phyloP scores from a whole-genome alignment of 768 basidiomycete genomes.

The Mycena polygramma region DNA sequence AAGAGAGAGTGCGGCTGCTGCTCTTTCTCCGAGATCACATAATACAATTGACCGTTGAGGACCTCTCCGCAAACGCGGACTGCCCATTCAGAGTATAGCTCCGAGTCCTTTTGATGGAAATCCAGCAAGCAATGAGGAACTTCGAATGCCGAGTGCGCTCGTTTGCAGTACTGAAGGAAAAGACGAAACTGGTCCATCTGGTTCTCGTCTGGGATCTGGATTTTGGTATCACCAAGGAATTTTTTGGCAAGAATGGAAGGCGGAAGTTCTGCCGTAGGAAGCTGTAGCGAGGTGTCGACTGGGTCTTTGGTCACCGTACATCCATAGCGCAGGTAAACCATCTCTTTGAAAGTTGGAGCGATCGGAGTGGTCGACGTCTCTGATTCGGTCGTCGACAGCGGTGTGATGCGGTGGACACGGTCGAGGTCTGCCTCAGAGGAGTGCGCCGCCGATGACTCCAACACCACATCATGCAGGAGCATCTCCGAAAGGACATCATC shows the following conservation, averaged over 20 bases:
- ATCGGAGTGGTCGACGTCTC: not conserved
- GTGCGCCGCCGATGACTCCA: not conserved
- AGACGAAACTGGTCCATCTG: not conserved
- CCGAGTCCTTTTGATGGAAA: not conserved
- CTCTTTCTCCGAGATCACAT: not conserved
- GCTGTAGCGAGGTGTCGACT: not conserved
- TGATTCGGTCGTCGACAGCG: not conserved
- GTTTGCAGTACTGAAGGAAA: not conserved
- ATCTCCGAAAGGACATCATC: too few species aligned
- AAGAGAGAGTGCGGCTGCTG: not conserved
- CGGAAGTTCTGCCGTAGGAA: not conserved
- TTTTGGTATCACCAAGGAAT: not conserved
- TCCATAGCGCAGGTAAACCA: not conserved
- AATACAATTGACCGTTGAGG: not conserved
- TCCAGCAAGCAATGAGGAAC: not conserved
- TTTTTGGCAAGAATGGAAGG: not conserved
- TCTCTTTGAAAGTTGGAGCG: not conserved
- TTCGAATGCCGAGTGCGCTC: not conserved
- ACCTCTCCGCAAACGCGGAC: not conserved
- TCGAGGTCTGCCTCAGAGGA: not conserved
- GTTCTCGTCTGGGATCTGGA: not conserved
- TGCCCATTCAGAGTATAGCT: not conserved
- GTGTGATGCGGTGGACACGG: not conserved
- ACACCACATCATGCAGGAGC: not conserved
- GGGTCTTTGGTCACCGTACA: not conserved